A percentile compares a stretch with the other conserved stretches of the same genome.
phyloP scores from a whole-genome alignment of 2,329 filamentous ascomycete species.

The Diaporthe citri region DNA sequence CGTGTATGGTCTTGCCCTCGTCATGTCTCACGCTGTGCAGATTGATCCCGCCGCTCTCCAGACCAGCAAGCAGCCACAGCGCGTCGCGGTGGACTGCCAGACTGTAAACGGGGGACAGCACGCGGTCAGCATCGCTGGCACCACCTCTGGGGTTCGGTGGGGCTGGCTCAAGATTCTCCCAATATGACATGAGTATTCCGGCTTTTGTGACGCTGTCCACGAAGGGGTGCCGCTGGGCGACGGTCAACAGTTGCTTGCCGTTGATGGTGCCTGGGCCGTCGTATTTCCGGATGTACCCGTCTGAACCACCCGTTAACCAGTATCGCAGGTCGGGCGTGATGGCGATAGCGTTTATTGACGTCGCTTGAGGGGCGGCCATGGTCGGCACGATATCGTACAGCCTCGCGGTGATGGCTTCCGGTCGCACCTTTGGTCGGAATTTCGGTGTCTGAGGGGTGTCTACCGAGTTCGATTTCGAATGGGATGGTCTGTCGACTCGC shows the following conservation, averaged over 20 bases:
- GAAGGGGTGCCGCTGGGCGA: constrained; percentile 95
- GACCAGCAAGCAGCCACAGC: constrained; percentile 89
- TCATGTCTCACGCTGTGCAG: constrained; percentile 93
- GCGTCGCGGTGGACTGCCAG: constrained; percentile 91
- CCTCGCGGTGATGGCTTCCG: constrained; percentile 82
- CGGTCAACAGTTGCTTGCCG: constrained; percentile 91
- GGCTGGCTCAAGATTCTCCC: constrained; percentile 92
- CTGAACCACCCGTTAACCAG: constrained; percentile 93
- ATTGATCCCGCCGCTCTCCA: constrained; percentile 93
- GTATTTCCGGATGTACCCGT: constrained; percentile 97
- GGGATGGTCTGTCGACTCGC: constrained; percentile 34
- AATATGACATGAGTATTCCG: constrained; percentile 94
- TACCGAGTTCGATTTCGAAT: constrained; percentile 44
- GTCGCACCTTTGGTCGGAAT: constrained; percentile 74
- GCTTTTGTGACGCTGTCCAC: constrained; percentile 98
- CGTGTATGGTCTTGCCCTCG: constrained; percentile 89
- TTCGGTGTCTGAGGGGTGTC: constrained; percentile 51
- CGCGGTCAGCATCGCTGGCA: constrained; percentile 67
- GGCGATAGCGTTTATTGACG: constrained; percentile 92
- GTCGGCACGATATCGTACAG: constrained; percentile 97
- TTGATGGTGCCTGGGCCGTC: constrained; percentile 97
- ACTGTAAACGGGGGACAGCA: constrained; percentile 92
- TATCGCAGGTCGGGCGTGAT: constrained; percentile 95
- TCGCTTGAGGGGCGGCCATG: constrained; percentile 95
- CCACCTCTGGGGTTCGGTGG: constrained; percentile 48